These are phyloP conservation scores for Besnoitia besnoiti DNA, from an alignment of 169 alveolate species.

Conservation along the genomic window DNA sequence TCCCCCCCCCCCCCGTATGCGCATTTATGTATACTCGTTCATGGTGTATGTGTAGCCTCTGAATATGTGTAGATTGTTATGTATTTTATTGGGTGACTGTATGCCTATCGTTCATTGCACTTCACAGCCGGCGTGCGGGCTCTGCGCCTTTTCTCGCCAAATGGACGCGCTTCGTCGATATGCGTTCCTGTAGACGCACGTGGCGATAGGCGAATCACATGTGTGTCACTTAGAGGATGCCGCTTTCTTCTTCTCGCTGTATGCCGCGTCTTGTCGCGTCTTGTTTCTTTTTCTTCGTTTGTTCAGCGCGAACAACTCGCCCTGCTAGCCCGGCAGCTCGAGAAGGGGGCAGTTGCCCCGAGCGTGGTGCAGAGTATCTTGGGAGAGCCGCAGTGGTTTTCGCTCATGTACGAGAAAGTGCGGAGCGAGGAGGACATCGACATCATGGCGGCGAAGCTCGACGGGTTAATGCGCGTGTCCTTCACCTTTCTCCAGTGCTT, in stretches of 20 bases:
- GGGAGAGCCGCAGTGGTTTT: constrained; percentile 72
- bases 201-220: too few species aligned
- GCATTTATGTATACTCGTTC: too few species aligned
- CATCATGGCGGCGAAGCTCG: constrained; percentile 76
- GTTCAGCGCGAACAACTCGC: constrained; percentile 40
- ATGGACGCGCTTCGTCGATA: background rate
- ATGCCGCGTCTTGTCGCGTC: too few species aligned
- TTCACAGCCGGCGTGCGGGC: too few species aligned
- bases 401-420: constrained; percentile 62
- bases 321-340: constrained; percentile 14
- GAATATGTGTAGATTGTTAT: too few species aligned
- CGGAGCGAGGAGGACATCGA: constrained; percentile 79
- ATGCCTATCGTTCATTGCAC: too few species aligned
- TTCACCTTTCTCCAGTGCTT: constrained; percentile 6
- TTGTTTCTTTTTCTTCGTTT: background rate
- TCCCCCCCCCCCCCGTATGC: too few species aligned
- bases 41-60: too few species aligned
- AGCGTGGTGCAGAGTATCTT: constrained; percentile 48
- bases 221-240: too few species aligned
- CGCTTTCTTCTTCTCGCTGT: too few species aligned
- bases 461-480: constrained; percentile 66
- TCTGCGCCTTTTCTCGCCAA: too few species aligned
- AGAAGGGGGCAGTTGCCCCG: constrained; percentile 32
- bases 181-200: background rate
- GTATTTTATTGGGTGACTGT: too few species aligned